Conservation (phyloP, 306 rosid species). For the Malus orientalis region DNA sequence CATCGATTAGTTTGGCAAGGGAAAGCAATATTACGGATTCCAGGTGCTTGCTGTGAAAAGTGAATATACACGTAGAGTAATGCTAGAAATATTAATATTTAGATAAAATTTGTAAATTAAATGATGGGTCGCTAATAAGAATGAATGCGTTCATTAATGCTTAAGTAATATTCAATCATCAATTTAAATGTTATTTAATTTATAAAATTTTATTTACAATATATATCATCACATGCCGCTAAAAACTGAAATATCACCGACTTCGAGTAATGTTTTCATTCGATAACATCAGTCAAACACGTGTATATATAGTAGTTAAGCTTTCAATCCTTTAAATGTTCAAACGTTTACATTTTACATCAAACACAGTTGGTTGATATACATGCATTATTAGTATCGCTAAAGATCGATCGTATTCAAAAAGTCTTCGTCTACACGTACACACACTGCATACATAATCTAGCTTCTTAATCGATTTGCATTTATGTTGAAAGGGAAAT, state of each 20-base stretch:
- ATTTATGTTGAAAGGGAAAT: too few species aligned
- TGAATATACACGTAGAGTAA: too few species aligned
- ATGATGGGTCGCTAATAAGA: fast-evolving
- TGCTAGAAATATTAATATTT: fast-evolving
- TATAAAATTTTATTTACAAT: too few species aligned
- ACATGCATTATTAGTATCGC: not conserved
- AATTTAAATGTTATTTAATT: too few species aligned
- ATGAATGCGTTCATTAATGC: too few species aligned
- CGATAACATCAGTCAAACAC: not conserved
- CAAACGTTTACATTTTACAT: not conserved
- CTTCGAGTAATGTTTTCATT: not conserved
- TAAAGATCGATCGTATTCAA: not conserved
- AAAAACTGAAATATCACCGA: not conserved
- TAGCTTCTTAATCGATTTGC: not conserved
- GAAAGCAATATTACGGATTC: not conserved
- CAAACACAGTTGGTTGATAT: not conserved
- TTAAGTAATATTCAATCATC: too few species aligned
- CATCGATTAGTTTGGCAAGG: not conserved
- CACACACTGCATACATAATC: not conserved
- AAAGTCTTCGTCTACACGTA: too few species aligned
- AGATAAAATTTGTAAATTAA: too few species aligned
- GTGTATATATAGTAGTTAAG: not conserved
- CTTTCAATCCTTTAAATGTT: not conserved
- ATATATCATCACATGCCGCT: not conserved
- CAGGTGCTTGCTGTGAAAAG: not conserved